Base-by-base conservation (phyloP, 2,329 filamentous ascomycete genomes). In the Colletotrichum sansevieriae region DNA sequence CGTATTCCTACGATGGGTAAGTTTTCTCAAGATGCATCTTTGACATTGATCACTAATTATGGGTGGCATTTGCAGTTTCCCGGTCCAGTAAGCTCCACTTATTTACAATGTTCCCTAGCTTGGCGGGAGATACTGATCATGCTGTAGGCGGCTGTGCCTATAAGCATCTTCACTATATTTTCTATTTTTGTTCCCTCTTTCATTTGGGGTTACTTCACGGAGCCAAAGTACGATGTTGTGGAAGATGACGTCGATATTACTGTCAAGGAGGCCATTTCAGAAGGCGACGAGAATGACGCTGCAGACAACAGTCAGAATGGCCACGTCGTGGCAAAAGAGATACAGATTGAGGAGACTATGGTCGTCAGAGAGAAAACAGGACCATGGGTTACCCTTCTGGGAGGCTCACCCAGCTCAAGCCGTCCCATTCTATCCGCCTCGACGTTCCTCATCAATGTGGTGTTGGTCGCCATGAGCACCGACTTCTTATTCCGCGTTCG, bases 401-500 rank as follows among this genome's bases (percentile, higher is more conserved):
- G 88, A 3, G 96, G 96, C 3, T 81, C 91, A 0, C 95, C 96
- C 1, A 94, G 90, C 73, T 87, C 91, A 7, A 86, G 84, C n/a
- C 93, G 90, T 59, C 82, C 87, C 12, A 74, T 90, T 22, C 85
- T 90, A 73, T 95, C 92, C 20, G 79, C 88, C 54, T 73, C 90
- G 29, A 93, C 92, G 0, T 88, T 94, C 59, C 79, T 90, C 33
- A 86, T 96, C 77, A 98, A 98, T 77, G 75, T 89, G 18, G 80
- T 86, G 3, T 82, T 96, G 46, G 85, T 94, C 6, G 82, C 87
- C 9, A 88, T 95, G 79, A 88, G 91, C 0, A 85, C 91, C 29
- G 96, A 99, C 78, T 87, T 95, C 44, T 84, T 97, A 13, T 94
- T 92, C 76, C 88, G 92, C 20, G 91, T 92, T 2, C 88, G 89